These are phyloP conservation scores for Xylaria longipes DNA, from an alignment of 495 filamentous ascomycete genomes.

Conservation along the genomic window DNA sequence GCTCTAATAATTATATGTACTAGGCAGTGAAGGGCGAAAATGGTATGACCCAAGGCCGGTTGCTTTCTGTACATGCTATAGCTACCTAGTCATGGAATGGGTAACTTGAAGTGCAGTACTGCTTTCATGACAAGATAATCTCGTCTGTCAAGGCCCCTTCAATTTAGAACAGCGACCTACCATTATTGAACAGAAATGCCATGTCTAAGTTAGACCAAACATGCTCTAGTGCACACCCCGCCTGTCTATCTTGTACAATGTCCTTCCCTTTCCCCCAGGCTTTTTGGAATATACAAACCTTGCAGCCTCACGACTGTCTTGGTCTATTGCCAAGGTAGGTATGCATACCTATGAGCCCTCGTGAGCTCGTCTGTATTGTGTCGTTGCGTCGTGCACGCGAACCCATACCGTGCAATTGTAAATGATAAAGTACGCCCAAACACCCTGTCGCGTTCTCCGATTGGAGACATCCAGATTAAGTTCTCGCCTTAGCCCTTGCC, in stretches of 20 bases:
- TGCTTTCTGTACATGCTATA: neutral
- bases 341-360: neutral
- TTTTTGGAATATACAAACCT: conserved; percentile 8
- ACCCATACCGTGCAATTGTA: neutral
- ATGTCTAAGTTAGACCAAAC: neutral
- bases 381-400: conserved; percentile 2
- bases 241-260: neutral
- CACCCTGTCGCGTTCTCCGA: neutral
- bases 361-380: neutral
- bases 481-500: neutral
- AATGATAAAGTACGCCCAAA: conserved; percentile 4
- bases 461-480: neutral
- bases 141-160: neutral
- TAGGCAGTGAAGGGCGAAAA: neutral
- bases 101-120: neutral
- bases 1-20: neutral
- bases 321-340: neutral
- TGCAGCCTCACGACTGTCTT: neutral
- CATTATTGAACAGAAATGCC: neutral
- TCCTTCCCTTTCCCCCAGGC: neutral
- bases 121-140: neutral
- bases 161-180: neutral
- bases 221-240: neutral
- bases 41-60: neutral
- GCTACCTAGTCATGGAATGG: neutral